Base-by-base conservation (phyloP, 768 basidiomycete species). In the Boletus vermiculosoides region DNA sequence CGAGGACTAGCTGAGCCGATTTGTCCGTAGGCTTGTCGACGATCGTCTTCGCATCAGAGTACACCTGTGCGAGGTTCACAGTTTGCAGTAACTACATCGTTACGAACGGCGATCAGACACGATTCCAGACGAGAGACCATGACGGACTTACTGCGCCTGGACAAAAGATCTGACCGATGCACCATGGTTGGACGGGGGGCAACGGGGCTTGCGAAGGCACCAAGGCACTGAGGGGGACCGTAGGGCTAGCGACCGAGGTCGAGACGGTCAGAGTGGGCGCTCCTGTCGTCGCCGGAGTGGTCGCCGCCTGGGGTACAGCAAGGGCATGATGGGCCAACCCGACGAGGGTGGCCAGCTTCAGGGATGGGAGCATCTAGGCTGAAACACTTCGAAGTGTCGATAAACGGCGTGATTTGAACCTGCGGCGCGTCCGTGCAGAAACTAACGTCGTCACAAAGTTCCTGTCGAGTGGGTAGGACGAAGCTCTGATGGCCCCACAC, bases 11-110 rank as follows among this genome's bases (percentile, higher is more conserved):
- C 62, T 85, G 83, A 1, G 86, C 66, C 0, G 80, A 71, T 63
- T 86, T 84, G 66, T 76, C 79, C 1, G 94, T 96, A 3, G 94
- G 94, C 78, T 94, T 77, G 78, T 96, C 94, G 9, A 90, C 89
- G 69, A 96, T 86, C 0, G 91, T 94, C 74, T 97, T 96, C 45
- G 86, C 84, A 71, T 97, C 94, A 0, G 79, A 69, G 67, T 80
- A 97, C 28, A 89, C 73, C 41, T 79, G 69, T 0, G 93, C 92
- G 58, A 96, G 63, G 69, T 93, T 88, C 58, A 95, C 85, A 1
- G 90, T 88, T 81, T 96, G 93, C 25, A 97, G 77, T 10, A 93
- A 66, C 90, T 92, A 18, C 11, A 8, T 30, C 23, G 42, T 40
- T 4, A 20, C 8, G 36, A 9, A 39, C 1, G 15, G 22, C 0